Percentiles rank a stretch among this genome's conserved stretches.
These are phyloP conservation scores for Astrothelium subdiscretum DNA, from an alignment of 495 filamentous ascomycete genomes.

Conservation along the genomic window DNA sequence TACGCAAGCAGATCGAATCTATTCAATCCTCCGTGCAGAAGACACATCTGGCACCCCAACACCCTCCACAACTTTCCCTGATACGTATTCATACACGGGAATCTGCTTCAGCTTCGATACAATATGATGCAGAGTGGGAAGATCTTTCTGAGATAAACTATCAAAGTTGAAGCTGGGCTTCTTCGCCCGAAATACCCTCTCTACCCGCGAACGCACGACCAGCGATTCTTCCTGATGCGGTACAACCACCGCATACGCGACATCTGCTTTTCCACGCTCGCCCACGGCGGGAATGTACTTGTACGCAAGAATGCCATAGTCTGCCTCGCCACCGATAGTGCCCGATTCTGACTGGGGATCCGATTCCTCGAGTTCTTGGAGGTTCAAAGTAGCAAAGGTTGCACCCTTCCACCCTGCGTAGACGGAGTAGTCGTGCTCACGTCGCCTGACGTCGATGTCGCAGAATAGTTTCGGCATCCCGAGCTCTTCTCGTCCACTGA, in stretches of 20 bases:
- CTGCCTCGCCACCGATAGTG: conserved; percentile 24
- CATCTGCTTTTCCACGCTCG: conserved; percentile 33
- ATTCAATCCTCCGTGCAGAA: conserved; percentile 34
- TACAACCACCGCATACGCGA: conserved; percentile 35
- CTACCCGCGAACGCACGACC: neutral
- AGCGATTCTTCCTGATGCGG: conserved; percentile 26
- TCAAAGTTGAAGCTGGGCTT: conserved; percentile 36
- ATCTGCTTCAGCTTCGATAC: conserved; percentile 38
- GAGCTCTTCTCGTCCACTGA: conserved; percentile 43
- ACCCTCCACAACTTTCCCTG: conserved; percentile 39
- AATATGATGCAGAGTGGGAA: conserved; percentile 47
- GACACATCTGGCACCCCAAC: conserved; percentile 38
- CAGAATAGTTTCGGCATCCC: conserved; percentile 46
- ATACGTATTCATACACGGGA: conserved; percentile 41
- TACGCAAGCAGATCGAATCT: neutral
- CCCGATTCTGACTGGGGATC: conserved; percentile 21
- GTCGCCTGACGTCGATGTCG: conserved; percentile 34
- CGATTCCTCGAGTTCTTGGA: conserved; percentile 30
- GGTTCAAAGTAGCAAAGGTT: conserved; percentile 26
- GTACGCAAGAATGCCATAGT: conserved; percentile 34
- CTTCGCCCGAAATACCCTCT: conserved; percentile 27
- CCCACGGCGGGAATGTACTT: conserved; percentile 40
- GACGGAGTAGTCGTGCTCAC: conserved; percentile 28
- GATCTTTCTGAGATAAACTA: conserved; percentile 20
- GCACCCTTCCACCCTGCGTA: conserved; percentile 38